Evolutionary conservation across 176 grass and related monocot genomes (phyloP).

Genomic region (Miscanthus lutarioriparius): DNA sequence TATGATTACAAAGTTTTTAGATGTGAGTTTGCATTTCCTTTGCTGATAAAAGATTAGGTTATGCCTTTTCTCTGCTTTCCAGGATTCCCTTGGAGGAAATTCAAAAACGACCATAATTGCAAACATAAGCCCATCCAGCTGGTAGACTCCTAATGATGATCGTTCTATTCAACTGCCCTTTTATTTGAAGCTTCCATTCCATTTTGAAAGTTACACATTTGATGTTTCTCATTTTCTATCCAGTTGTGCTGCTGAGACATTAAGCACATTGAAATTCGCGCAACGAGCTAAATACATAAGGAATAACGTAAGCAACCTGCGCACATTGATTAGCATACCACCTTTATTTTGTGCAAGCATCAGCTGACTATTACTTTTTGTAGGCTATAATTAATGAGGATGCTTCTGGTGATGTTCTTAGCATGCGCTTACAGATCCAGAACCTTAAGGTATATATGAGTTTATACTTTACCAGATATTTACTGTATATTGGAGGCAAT

Average conservation of each 20-base stretch:
- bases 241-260: conserved; percentile 87
- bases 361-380: conserved; percentile 27
- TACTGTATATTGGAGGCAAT: not conserved
- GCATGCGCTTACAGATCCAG: conserved; percentile 94
- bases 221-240: conserved; percentile 28
- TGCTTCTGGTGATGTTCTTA: conserved; percentile 91
- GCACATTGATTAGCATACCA: not conserved
- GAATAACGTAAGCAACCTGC: conserved; percentile 71
- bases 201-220: conserved; percentile 12
- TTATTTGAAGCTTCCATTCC: conserved; percentile 3
- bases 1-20: not conserved
- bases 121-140: conserved; percentile 96
- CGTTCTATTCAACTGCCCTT: not conserved
- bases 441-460: conserved; percentile 73
- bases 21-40: not conserved
- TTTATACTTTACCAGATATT: conserved; percentile 3
- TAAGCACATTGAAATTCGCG: conserved; percentile 98
- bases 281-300: conserved; percentile 95
- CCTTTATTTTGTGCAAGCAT: conserved; percentile 3
- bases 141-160: conserved; percentile 45
- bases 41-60: not conserved
- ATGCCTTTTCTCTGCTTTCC: conserved; percentile 35
- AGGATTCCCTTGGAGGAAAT: conserved; percentile 97
- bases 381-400: conserved; percentile 97
- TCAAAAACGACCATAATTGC: conserved; percentile 98